phyloP scores from a whole-genome alignment of 129 eudicot species.

The Logfia minima region DNA sequence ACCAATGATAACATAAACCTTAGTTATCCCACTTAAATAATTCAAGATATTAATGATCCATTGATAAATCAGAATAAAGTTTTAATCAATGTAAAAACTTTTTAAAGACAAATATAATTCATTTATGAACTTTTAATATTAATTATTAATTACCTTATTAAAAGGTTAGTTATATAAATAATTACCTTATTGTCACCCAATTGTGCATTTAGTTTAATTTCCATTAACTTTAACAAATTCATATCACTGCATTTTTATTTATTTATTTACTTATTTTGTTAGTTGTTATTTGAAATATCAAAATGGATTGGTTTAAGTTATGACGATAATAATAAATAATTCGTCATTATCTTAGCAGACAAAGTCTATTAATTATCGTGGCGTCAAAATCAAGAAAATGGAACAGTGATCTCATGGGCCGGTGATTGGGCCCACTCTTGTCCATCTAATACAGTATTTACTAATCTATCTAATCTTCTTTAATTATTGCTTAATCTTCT shows the following conservation, averaged over 20 bases:
- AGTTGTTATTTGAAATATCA: background rate
- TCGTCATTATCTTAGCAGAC: constrained; percentile 30
- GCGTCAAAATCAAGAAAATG: constrained; percentile 43
- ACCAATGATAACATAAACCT: constrained; percentile 8
- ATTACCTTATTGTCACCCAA: too few species aligned
- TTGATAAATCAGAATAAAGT: too few species aligned
- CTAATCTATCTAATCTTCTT: constrained; percentile 16
- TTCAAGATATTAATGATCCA: constrained; percentile 8
- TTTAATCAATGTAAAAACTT: background rate
- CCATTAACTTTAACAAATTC: background rate
- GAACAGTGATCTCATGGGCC: constrained; percentile 72
- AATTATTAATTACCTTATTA: too few species aligned
- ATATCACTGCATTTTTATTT: too few species aligned
- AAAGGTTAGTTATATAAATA: too few species aligned
- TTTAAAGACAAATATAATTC: too few species aligned
- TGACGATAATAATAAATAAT: constrained; percentile 12
- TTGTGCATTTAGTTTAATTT: background rate
- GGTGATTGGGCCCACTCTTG: constrained; percentile 56
- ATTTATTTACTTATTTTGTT: background rate
- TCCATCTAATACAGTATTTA: background rate
- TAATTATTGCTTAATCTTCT: background rate
- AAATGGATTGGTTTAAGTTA: background rate
- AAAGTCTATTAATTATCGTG: constrained; percentile 27
- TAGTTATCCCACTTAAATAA: constrained; percentile 22
- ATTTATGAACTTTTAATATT: background rate